Evolutionary conservation across 192 early-diverging fungal species (phyloP).

Genomic region (Funneliformis mosseae): DNA sequence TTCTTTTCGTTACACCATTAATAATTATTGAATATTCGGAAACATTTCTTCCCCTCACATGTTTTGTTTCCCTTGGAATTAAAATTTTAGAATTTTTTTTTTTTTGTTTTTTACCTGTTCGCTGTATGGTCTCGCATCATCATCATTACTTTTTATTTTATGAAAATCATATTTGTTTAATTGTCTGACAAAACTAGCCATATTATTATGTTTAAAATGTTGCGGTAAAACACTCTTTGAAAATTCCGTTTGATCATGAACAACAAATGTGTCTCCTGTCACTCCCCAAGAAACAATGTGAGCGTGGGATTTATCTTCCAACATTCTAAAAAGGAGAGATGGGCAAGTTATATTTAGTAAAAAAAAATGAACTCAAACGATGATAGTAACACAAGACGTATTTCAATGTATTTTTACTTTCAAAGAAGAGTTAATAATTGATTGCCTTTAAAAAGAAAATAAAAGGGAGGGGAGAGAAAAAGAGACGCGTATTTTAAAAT

Average conservation of each 20-base stretch:
- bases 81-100: too few species aligned
- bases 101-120: slow-evolving; percentile 38
- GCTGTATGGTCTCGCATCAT: slow-evolving; percentile 38
- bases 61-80: too few species aligned
- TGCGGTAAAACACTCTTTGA: slow-evolving; percentile 51
- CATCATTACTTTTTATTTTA: slow-evolving; percentile 57
- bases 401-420: too few species aligned
- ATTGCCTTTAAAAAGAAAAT: background rate
- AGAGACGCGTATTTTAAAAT: background rate
- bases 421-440: background rate
- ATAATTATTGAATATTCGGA: too few species aligned
- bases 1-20: too few species aligned
- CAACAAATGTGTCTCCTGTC: slow-evolving; percentile 68
- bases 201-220: slow-evolving; percentile 64
- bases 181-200: slow-evolving; percentile 57
- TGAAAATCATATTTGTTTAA: slow-evolving; percentile 70
- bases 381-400: background rate
- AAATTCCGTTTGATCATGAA: slow-evolving; percentile 69
- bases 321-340: slow-evolving; percentile 57
- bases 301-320: slow-evolving; percentile 63
- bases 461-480: background rate
- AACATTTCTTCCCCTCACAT: too few species aligned
- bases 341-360: too few species aligned
- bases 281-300: slow-evolving; percentile 66
- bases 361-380: too few species aligned